Conservation (phyloP, 331 rosid species). For the Dryas integrifolia region DNA sequence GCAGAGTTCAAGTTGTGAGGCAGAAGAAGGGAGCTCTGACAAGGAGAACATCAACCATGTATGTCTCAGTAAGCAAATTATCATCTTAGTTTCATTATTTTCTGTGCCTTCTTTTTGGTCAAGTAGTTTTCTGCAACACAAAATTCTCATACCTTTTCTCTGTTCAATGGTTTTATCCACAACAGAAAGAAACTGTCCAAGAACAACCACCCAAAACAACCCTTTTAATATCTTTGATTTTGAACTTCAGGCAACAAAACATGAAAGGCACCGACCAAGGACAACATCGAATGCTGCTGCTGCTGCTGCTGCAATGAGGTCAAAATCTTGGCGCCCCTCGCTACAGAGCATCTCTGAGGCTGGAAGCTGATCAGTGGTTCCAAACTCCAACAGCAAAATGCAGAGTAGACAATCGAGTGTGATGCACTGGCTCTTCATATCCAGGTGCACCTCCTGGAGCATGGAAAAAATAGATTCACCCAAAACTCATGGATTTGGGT, state of each 20-base stretch:
- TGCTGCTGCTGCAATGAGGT: conserved; percentile 31
- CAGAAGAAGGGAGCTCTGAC: conserved; percentile 37
- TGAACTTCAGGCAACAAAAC: conserved; percentile 51
- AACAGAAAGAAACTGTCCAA: background rate
- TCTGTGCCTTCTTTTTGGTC: too few relatives aligned
- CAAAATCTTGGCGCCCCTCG: conserved; percentile 89
- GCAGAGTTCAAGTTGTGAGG: conserved; percentile 39
- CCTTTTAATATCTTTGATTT: background rate
- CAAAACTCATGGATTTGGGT: conserved; percentile 30
- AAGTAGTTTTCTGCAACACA: too few relatives aligned
- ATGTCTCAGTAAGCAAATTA: conserved; percentile 16
- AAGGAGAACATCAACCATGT: conserved; percentile 55
- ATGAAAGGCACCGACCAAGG: conserved; percentile 56
- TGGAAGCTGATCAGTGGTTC: conserved; percentile 37
- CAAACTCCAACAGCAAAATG: conserved; percentile 9
- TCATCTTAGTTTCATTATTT: background rate
- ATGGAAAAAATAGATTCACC: conserved; percentile 32
- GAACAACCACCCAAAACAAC: background rate
- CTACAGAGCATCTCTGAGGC: conserved; percentile 91
- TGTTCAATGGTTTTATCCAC: too few relatives aligned
- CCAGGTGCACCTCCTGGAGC: conserved; percentile 28
- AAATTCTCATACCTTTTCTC: too few relatives aligned
- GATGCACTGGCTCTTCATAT: conserved; percentile 27
- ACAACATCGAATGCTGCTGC: conserved; percentile 27
- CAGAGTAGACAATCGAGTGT: conserved; percentile 23